phyloP scores from a whole-genome alignment of 768 basidiomycete species.

The Phanerodontia chrysosporium region DNA sequence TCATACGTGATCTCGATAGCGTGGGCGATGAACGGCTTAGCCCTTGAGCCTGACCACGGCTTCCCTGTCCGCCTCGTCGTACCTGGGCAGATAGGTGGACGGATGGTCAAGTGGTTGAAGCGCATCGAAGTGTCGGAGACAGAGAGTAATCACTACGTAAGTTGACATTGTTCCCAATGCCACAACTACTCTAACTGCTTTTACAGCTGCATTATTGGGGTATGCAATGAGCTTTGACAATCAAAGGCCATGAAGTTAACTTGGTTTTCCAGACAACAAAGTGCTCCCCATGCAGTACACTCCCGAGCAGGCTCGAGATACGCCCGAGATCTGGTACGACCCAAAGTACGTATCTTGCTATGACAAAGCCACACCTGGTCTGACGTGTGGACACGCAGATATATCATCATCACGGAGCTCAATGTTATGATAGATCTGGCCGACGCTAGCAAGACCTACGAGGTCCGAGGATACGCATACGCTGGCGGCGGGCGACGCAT shows the following conservation, averaged over 20 bases:
- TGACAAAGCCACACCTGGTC: no score
- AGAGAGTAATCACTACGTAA: slow-evolving; percentile 52
- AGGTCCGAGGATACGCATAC: slow-evolving; percentile 55
- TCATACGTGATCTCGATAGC: slow-evolving; percentile 19
- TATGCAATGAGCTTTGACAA: neutral
- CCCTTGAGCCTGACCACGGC: slow-evolving; percentile 60
- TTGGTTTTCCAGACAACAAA: slow-evolving; percentile 43
- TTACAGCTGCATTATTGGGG: slow-evolving; percentile 34
- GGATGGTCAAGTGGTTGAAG: slow-evolving; percentile 55
- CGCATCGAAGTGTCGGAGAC: slow-evolving; percentile 46
- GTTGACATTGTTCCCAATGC: slow-evolving; percentile 14
- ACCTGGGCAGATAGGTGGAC: slow-evolving; percentile 60
- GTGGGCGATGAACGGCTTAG: slow-evolving; percentile 59
- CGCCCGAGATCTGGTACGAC: slow-evolving; percentile 55
- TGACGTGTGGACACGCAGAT: no score
- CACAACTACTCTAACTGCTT: neutral
- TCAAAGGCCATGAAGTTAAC: neutral
- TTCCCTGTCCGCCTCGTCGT: slow-evolving; percentile 61
- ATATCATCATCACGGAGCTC: slow-evolving; percentile 41
- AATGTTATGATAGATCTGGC: slow-evolving; percentile 44
- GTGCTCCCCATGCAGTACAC: slow-evolving; percentile 50
- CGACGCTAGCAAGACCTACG: slow-evolving; percentile 27
- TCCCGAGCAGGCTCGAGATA: slow-evolving; percentile 47
- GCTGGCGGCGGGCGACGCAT: slow-evolving; percentile 56
- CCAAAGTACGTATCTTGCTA: slow-evolving; percentile 35